Base-by-base conservation (phyloP, 805 yeast species). In the Yarrowia alimentaria region DNA sequence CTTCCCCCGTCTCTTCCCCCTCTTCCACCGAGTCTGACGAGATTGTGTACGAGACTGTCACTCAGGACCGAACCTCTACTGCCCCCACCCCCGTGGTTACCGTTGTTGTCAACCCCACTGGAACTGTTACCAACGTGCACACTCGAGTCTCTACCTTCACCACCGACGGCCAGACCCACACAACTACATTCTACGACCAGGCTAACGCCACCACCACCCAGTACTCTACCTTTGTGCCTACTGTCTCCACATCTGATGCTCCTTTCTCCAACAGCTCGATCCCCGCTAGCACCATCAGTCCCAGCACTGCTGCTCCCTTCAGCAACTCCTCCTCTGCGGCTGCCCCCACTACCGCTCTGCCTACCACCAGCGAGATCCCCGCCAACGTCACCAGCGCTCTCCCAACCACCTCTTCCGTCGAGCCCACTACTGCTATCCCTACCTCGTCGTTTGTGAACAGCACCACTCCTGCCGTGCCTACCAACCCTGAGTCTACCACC, bases 61-160 rank as follows among this genome's bases (percentile, higher is more conserved):
- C 37, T 13, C 37, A 21, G 12, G 37, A 30, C n/a, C 14, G 22
- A 8, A 43, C 49, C 7, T 22, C 50, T 19, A 40, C 52, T 1
- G 51, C 53, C 7, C 52, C 56, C 3, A 17, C 52, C 21, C 47
- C 48, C n/a, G 30, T 33, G n/a, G 35, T 50, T 2, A 53, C 59
- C 14, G 53, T 37, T 6, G 22, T 26, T 13, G 51, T 38, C 21
- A 52, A 32, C 38, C 54, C 58, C 13, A 49, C 54, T 5, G 35
- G 53, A 9, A 55, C 53, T 18, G 35, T 51, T 14, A 52, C 53
- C 16, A 31, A 47, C 26, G 30, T 30, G 18, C 34, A 47, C 26
- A 51, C 54, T 24, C 30, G 38, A 10, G 42, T 43, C 18, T 29
- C 55, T 21, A 48, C 54, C 16, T 34, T 54, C 25, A 47, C 56